Evolutionary conservation across 2,329 filamentous ascomycete genomes (phyloP).

Genomic region (Ophiocordyceps camponoti-saundersi): DNA sequence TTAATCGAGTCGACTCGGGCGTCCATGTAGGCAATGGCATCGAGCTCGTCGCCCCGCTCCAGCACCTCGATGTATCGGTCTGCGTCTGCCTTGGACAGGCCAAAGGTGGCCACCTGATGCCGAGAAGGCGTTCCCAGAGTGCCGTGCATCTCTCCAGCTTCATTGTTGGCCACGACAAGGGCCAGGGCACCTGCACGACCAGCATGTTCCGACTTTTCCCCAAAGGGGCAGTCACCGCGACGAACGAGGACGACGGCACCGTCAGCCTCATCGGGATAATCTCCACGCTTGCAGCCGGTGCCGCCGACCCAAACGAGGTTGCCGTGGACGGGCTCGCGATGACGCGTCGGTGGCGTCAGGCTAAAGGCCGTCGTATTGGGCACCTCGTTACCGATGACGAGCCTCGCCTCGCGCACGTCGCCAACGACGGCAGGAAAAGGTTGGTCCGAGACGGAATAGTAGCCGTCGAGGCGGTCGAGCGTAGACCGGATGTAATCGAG

Average conservation of each 20-base stretch:
- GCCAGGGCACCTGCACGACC: constrained; percentile 53
- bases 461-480: constrained; percentile 36
- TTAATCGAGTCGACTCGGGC: constrained; percentile 33
- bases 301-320: constrained; percentile 43
- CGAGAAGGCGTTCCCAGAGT: constrained; percentile 47
- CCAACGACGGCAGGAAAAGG: constrained; percentile 45
- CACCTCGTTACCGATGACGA: constrained; percentile 36
- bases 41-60: constrained; percentile 28
- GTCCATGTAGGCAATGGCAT: constrained; percentile 42
- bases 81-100: constrained; percentile 43
- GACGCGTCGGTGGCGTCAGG: constrained; percentile 47
- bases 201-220: constrained; percentile 50
- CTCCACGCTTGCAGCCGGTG: constrained; percentile 43
- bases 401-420: constrained; percentile 38
- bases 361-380: constrained; percentile 39
- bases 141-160: constrained; percentile 42
- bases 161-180: constrained; percentile 61
- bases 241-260: constrained; percentile 55
- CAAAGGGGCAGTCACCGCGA: constrained; percentile 56
- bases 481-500: constrained; percentile 43
- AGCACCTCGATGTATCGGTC: constrained; percentile 36
- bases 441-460: constrained; percentile 48
- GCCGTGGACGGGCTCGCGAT: constrained; percentile 40
- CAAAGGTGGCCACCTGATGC: constrained; percentile 51
- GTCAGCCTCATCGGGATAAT: constrained; percentile 41